These are phyloP conservation scores for Boletellus deceptivus DNA, from an alignment of 1,284 basidiomycete genomes.

Conservation along the genomic window DNA sequence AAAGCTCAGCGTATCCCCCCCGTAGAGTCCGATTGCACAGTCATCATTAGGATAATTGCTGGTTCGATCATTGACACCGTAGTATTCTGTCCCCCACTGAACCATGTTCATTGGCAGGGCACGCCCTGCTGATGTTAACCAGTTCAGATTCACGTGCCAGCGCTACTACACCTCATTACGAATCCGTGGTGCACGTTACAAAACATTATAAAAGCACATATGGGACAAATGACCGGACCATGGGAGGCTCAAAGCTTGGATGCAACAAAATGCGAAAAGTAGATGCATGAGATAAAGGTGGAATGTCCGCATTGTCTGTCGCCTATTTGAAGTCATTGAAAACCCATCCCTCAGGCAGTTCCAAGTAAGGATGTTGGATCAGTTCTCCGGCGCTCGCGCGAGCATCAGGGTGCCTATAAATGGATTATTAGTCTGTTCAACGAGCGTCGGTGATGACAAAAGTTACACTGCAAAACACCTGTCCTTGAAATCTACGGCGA, in stretches of 20 bases:
- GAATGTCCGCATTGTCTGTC: slow-evolving; percentile 6
- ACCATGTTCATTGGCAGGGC: background rate
- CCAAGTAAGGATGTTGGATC: slow-evolving; percentile 82
- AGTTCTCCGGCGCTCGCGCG: slow-evolving; percentile 85
- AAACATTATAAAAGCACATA: slow-evolving; percentile 34
- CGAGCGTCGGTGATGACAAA: background rate
- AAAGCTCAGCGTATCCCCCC: no score
- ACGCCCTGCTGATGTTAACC: background rate
- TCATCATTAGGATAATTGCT: no score
- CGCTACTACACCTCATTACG: slow-evolving; percentile 32
- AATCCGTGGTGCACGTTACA: slow-evolving; percentile 26
- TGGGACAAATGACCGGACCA: slow-evolving; percentile 25
- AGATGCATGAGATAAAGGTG: slow-evolving; percentile 29
- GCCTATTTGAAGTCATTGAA: slow-evolving; percentile 60
- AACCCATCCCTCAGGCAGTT: slow-evolving; percentile 71
- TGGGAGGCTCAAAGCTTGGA: slow-evolving; percentile 15
- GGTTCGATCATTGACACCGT: no score
- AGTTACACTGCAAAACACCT: slow-evolving; percentile 89
- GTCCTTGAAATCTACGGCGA: slow-evolving; percentile 84
- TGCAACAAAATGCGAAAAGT: slow-evolving; percentile 22
- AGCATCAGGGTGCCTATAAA: slow-evolving; percentile 74
- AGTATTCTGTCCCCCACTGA: background rate
- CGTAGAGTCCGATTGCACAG: no score
- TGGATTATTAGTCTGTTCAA: slow-evolving; percentile 7
- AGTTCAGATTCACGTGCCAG: slow-evolving; percentile 32